Evolutionary conservation across 2,329 filamentous ascomycete genomes (phyloP).

Genomic region (Paecilomyces fulvus): DNA sequence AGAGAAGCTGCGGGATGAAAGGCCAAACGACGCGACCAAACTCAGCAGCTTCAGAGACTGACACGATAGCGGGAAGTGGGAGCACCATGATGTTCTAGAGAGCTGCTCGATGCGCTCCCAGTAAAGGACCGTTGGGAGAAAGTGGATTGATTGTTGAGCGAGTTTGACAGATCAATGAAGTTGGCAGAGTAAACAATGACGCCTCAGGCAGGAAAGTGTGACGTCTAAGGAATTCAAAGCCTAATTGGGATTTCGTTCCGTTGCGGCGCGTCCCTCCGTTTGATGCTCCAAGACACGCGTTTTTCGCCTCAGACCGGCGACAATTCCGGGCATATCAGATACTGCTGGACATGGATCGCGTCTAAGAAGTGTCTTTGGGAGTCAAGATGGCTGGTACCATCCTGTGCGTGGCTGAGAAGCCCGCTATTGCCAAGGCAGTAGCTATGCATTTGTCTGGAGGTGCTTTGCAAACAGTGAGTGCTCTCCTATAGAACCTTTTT

Average conservation of each 20-base stretch:
- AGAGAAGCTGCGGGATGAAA: slow-evolving; percentile 60
- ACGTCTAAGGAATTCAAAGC: not conserved
- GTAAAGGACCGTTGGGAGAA: not conserved
- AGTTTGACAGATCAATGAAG: not conserved
- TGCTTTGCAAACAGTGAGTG: slow-evolving; percentile 57
- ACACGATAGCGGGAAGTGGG: slow-evolving; percentile 54
- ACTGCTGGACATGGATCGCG: not conserved
- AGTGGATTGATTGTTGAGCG: not conserved
- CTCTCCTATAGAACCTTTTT: not conserved
- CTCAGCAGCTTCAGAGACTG: slow-evolving; percentile 66
- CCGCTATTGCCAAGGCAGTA: slow-evolving; percentile 91
- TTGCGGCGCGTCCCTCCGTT: not conserved
- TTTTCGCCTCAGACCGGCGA: not conserved
- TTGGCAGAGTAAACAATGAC: not conserved
- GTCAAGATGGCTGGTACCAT: slow-evolving; percentile 34
- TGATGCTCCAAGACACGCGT: not conserved
- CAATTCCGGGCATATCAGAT: not conserved
- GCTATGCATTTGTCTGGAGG: slow-evolving; percentile 82
- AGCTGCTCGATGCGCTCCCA: not conserved
- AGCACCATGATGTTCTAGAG: slow-evolving; percentile 52
- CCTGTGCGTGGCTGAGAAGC: slow-evolving; percentile 77
- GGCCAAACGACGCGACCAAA: slow-evolving; percentile 67
- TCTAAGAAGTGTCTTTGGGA: not conserved
- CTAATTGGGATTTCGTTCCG: not conserved
- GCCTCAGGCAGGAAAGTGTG: not conserved